A percentile compares a stretch with the other conserved stretches of the same genome.
These are phyloP conservation scores for Fusarium graminum DNA, from an alignment of 2,329 filamentous ascomycete species.

Conservation along the genomic window DNA sequence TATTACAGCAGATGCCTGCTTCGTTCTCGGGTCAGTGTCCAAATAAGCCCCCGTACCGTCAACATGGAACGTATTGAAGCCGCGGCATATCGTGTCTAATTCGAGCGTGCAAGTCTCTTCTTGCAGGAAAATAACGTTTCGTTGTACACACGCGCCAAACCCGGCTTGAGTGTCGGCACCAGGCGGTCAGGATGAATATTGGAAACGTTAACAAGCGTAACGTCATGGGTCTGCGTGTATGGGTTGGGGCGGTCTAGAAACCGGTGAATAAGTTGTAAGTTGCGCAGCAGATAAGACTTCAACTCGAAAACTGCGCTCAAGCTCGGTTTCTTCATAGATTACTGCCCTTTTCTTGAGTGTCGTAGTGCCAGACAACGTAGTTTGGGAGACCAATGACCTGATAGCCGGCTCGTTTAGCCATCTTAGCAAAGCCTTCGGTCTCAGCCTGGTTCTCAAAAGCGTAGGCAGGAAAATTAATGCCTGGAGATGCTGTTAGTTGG, in stretches of 20 bases:
- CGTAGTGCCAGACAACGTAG: conserved; percentile 98
- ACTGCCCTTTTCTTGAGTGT: conserved; percentile 93
- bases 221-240: conserved; percentile 34
- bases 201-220: conserved; percentile 42
- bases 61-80: conserved; percentile 36
- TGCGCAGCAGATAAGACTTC: conserved; percentile 6
- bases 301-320: conserved; percentile 11
- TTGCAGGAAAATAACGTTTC: conserved; percentile 9
- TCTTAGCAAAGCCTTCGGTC: conserved; percentile 98
- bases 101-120: conserved; percentile 10
- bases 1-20: conserved; percentile 49
- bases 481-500: conserved; percentile 60
- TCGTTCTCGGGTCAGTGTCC: conserved; percentile 36
- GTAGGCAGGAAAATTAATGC: conserved; percentile 97
- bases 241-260: conserved; percentile 15
- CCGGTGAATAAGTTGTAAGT: conserved; percentile 1
- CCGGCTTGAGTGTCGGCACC: conserved; percentile 8
- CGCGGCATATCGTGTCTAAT: conserved; percentile 20
- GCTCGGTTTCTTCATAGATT: conserved; percentile 65
- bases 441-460: conserved; percentile 99
- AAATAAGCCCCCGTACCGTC: conserved; percentile 40
- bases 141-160: conserved; percentile 15
- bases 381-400: conserved; percentile 93
- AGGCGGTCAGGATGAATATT: conserved; percentile 20
- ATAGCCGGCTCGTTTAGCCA: conserved; percentile 97